Evolutionary conservation across 495 filamentous ascomycete species (phyloP).

Genomic region (Podospora tetraspora): DNA sequence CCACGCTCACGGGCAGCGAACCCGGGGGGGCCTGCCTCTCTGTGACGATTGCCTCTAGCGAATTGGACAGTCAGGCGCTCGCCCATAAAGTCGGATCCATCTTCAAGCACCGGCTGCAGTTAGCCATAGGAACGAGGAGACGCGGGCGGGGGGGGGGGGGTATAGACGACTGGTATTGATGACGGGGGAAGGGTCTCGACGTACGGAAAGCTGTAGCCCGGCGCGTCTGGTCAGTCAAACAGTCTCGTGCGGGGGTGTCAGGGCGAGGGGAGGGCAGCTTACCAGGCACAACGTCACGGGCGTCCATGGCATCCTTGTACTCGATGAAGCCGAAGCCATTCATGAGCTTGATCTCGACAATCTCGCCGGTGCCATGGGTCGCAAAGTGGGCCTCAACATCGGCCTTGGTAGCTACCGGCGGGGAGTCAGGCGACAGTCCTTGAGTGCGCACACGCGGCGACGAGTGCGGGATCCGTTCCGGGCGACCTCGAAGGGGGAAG

Average conservation of each 20-base stretch:
- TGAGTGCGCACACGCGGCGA: not conserved
- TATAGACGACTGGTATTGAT: conserved; percentile 17
- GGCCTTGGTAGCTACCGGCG: conserved; percentile 78
- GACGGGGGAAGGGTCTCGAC: conserved; percentile 36
- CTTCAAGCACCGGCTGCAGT: conserved; percentile 45
- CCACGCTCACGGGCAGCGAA: conserved; percentile 66
- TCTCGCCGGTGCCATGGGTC: conserved; percentile 90
- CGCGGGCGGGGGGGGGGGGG: conserved; percentile 18
- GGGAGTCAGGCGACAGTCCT: conserved; percentile 19
- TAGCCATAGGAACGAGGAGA: conserved; percentile 31
- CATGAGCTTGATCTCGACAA: conserved; percentile 99
- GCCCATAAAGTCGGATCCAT: conserved; percentile 97
- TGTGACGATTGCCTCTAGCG: conserved; percentile 86
- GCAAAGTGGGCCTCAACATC: conserved; percentile 96
- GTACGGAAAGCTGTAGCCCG: conserved; percentile 50
- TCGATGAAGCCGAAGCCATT: conserved; percentile 99
- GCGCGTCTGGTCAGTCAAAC: conserved; percentile 15
- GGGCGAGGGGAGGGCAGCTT: conserved; percentile 29
- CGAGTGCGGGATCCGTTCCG: not conserved
- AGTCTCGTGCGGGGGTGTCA: not conserved
- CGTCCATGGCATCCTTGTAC: conserved; percentile 96
- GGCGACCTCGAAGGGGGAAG: conserved; percentile 7
- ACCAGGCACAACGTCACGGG: conserved; percentile 96
- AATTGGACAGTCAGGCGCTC: conserved; percentile 96
- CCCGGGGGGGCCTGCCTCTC: conserved; percentile 48